A percentile compares a stretch with the other conserved stretches of the same genome.
Conservation (phyloP, 2,329 filamentous ascomycete species). For the Cladosporium velox region DNA sequence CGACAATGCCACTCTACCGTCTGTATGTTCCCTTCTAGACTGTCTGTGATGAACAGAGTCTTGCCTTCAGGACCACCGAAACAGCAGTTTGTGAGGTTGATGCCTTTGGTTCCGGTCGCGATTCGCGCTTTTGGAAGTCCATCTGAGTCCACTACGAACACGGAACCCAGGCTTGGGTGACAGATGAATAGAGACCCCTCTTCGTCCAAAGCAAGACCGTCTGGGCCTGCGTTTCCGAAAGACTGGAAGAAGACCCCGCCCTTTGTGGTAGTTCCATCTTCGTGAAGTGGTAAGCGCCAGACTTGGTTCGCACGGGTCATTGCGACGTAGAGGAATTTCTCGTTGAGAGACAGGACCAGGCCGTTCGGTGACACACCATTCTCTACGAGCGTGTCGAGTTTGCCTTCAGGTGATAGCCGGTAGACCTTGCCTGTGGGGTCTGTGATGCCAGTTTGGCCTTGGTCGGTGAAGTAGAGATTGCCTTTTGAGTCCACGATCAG, state of each 20-base stretch:
- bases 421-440: constrained; percentile 47
- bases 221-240: constrained; percentile 45
- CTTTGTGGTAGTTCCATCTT: constrained; percentile 44
- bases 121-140: constrained; percentile 9
- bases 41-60: constrained; percentile 15
- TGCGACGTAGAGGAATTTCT: constrained; percentile 44
- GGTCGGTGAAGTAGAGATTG: constrained; percentile 49
- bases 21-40: constrained; percentile 12
- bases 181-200: constrained; percentile 36
- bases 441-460: constrained; percentile 48
- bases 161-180: constrained; percentile 27
- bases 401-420: constrained; percentile 39
- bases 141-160: constrained; percentile 10
- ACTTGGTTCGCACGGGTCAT: constrained; percentile 47
- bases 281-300: constrained; percentile 44
- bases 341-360: constrained; percentile 32
- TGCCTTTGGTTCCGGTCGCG: not conserved
- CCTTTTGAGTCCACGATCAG: constrained; percentile 42
- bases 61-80: constrained; percentile 15
- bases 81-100: constrained; percentile 13
- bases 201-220: constrained; percentile 44
- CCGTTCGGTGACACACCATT: constrained; percentile 15
- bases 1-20: constrained; percentile 10
- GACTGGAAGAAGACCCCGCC: constrained; percentile 45
- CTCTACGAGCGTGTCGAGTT: constrained; percentile 35